phyloP scores from a whole-genome alignment of 345 rosid species.

The Hevea brasiliensis region DNA sequence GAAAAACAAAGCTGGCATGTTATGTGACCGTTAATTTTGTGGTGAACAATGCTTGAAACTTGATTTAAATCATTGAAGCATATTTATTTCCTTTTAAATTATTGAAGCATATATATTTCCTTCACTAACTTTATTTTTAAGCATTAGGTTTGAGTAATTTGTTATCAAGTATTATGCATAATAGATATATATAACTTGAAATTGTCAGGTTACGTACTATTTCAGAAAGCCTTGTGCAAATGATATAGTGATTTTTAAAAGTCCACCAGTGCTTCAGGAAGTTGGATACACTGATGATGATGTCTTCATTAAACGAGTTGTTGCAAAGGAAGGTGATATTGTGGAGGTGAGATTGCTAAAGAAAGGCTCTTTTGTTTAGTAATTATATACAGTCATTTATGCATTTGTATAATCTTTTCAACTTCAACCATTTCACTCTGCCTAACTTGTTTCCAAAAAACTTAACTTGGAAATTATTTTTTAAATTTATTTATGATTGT shows the following conservation, averaged over 20 bases:
- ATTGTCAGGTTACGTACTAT: conserved; percentile 69
- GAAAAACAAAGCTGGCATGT: neutral
- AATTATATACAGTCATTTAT: neutral
- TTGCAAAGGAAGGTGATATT: conserved; percentile 90
- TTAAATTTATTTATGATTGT: too few relatives aligned
- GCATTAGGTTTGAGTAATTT: neutral
- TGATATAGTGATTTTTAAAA: conserved; percentile 88
- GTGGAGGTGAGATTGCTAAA: conserved; percentile 65
- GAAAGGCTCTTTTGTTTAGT: neutral
- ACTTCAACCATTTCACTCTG: neutral
- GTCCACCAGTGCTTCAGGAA: conserved; percentile 93
- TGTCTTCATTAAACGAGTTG: conserved; percentile 87
- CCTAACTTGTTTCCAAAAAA: neutral
- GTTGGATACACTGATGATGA: conserved; percentile 89
- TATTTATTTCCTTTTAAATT: neutral
- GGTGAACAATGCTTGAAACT: neutral
- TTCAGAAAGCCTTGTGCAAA: conserved; percentile 95
- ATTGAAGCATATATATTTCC: neutral
- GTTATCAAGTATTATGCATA: neutral
- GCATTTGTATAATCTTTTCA: neutral
- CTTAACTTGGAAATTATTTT: neutral
- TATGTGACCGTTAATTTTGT: neutral
- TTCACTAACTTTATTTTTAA: neutral
- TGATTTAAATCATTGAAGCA: neutral
- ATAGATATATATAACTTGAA: neutral